Base-by-base conservation (phyloP, 306 rosid species). In the Trifolium dubium region DNA sequence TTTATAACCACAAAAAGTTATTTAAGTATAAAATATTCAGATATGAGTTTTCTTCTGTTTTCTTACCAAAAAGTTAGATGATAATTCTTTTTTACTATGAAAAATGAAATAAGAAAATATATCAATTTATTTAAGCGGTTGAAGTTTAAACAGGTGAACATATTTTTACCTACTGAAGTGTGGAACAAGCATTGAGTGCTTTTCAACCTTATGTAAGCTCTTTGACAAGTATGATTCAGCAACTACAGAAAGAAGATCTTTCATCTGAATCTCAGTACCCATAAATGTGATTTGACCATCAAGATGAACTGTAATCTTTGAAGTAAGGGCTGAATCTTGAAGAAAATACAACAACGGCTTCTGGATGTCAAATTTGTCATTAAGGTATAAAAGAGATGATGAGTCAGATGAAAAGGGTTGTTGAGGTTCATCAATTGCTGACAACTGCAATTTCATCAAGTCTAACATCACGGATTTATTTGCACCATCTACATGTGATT, bases 161-260 rank as follows among this genome's bases (percentile, higher is more conserved):
- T 32, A 32, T 73, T 75, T 67, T 32, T 93, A 93, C 98, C 98
- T 78, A 15, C 60, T 83, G 71, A 79, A 86, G 68, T 84, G 85
- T 3, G 98, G 98, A 67, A 93, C 90, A 78, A 93, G 83, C 74
- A 88, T 35, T 10, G 86, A 79, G 64, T 53, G 84, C 76, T 54
- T 89, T 80, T 82, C 80, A 78, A 83, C 85, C 66, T 31, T 79
- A 13, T 17, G 71, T 9, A 86, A 78, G 75, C 23, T 71, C 65
- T 87, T 84, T 55, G 85, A 66, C 29, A 90, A 51, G 79, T 85
- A 83, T 69, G 92, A 89, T 71, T 91, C 88, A 5, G 92, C 85
- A 79, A 91, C 87, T 49, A 80, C 81, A 31, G 96, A 84, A 73
- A 89, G 86, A 56, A 93, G 87, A 85, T 89, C 89, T 79, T 85